Percentiles rank a stretch among this genome's conserved stretches.
These are phyloP conservation scores for Immersiella caudata DNA, from an alignment of 495 filamentous ascomycete species.

Conservation along the genomic window DNA sequence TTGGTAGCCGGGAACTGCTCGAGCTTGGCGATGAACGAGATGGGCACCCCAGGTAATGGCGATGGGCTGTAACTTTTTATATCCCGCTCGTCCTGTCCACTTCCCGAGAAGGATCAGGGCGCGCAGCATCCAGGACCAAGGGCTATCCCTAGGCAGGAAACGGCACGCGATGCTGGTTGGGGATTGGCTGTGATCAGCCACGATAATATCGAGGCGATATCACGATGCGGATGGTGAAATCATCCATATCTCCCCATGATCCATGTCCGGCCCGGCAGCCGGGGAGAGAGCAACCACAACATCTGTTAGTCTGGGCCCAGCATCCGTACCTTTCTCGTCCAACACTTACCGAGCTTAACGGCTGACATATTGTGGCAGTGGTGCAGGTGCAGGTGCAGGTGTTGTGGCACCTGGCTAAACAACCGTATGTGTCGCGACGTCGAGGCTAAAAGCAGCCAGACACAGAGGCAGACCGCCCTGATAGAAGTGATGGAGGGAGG, in stretches of 20 bases:
- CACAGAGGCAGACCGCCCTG: background rate
- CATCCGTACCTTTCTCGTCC: background rate
- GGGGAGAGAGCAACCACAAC: background rate
- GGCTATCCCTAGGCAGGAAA: background rate
- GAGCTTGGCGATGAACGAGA: background rate
- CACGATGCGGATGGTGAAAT: slow-evolving; percentile 4
- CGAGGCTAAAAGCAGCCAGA: background rate
- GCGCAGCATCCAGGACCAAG: background rate
- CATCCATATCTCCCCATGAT: slow-evolving; percentile 2
- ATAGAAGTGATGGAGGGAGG: background rate
- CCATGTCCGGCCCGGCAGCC: slow-evolving; percentile 10
- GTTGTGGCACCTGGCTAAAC: slow-evolving; percentile 1
- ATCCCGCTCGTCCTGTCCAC: background rate
- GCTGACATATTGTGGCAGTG: slow-evolving; percentile 13
- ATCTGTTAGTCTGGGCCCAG: background rate
- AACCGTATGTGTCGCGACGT: background rate
- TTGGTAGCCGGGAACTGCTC: background rate
- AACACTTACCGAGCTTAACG: background rate
- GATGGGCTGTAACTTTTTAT: background rate
- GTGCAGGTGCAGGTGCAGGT: background rate
- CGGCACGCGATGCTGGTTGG: background rate
- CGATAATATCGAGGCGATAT: slow-evolving; percentile 13
- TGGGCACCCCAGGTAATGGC: background rate
- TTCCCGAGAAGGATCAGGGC: background rate
- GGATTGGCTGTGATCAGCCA: background rate